Base-by-base conservation (phyloP, 805 yeast genomes). In the Starmera caribaea region DNA sequence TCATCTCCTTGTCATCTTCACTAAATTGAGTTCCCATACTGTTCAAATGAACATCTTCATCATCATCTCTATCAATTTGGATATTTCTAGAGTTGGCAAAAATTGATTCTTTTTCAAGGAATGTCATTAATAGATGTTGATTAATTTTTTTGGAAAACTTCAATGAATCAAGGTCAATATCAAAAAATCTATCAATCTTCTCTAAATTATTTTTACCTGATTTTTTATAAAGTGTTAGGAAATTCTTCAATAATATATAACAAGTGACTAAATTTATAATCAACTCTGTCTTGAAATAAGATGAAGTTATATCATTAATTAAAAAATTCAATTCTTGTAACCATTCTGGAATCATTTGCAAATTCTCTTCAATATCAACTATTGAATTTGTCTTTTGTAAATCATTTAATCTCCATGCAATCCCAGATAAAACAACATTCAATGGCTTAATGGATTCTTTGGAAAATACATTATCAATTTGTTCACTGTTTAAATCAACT, bases 1-100 rank as follows among this genome's bases (percentile, higher is more conserved):
- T 43, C 27, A 34, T 40, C 17, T 41, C 49, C 2, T 42, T 43
- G 12, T 46, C 47, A 4, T 41, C 49, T 1, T 45, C 47, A 26
- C 13, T 28, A 13, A 17, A 15, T 21, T 38, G 42, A n/a, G 16
- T 39, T 40, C 16, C 45, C 43, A 16, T 50, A 44, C 31, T 37
- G 35, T 51, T 49, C 29, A 49, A 59, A 39, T 66, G 62, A 14
- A 69, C 74, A 44, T 62, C 78, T 50, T 79, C 84, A 16, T 66
- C 62, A 29, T 67, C 78, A 16, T 60, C 62, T 47, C 81, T 64
- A 34, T 74, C 80, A 38, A 78, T 52, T 11, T 66, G 61, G 3
- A 63, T 50, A 0, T 42, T 41, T n/a, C 59, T 35, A 1, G 55
- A 30, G 34, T 53, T 58, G 0, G 77, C 76, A 11, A 65, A 47